Evolutionary conservation across 202 grass and related monocot genomes (phyloP).

Genomic region (Panicum hallii): DNA sequence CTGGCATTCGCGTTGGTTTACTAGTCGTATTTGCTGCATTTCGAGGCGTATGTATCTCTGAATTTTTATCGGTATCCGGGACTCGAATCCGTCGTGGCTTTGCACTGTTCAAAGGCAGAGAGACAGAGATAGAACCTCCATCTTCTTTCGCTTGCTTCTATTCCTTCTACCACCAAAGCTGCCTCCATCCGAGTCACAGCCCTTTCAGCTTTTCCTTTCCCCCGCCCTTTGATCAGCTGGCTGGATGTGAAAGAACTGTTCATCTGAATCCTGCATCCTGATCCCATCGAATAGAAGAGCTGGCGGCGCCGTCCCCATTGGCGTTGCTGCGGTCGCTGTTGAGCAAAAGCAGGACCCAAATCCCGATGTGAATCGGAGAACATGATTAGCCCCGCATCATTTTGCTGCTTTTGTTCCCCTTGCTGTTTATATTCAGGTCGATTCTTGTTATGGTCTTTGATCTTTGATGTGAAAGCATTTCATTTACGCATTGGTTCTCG

Average conservation of each 20-base stretch:
- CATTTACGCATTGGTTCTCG: background rate
- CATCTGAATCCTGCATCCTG: background rate
- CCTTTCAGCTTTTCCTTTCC: background rate
- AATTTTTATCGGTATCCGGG: background rate
- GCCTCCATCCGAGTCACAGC: background rate
- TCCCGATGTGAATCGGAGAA: constrained; percentile 36
- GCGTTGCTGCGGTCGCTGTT: background rate
- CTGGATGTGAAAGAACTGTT: constrained; percentile 1
- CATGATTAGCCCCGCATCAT: background rate
- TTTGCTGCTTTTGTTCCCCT: background rate
- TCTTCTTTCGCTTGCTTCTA: constrained; percentile 42
- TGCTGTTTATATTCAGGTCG: background rate
- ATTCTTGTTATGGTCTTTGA: background rate
- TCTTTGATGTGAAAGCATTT: background rate
- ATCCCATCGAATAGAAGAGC: background rate
- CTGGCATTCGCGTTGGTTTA: too few relatives aligned
- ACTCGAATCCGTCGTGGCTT: constrained; percentile 3
- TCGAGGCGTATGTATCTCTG: background rate
- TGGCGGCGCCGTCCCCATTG: background rate
- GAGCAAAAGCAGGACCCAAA: constrained; percentile 39
- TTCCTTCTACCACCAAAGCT: constrained; percentile 45
- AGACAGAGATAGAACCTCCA: background rate
- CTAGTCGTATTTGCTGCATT: background rate
- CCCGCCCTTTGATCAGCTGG: constrained; percentile 28
- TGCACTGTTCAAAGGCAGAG: constrained; percentile 13